These are phyloP conservation scores for Trichoderma reesei DNA, from an alignment of 495 filamentous ascomycete species.

Conservation along the genomic window DNA sequence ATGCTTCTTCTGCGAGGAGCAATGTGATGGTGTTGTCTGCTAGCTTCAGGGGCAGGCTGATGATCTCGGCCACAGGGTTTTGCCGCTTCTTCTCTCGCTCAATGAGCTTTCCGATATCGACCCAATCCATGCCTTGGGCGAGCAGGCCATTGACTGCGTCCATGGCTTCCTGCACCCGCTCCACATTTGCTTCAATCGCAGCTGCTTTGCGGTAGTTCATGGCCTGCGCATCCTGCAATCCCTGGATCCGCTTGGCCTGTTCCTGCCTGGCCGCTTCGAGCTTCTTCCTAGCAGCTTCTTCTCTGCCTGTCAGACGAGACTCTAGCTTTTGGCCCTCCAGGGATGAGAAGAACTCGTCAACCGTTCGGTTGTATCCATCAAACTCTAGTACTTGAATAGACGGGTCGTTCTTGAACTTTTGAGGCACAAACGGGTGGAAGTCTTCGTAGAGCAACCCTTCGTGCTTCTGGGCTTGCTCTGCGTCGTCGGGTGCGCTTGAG, in stretches of 20 bases:
- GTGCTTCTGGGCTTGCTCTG: slow-evolving; percentile 18
- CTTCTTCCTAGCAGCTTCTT: slow-evolving; percentile 70
- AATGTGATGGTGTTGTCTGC: slow-evolving; percentile 82
- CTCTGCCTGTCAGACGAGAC: slow-evolving; percentile 68
- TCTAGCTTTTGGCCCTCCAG: slow-evolving; percentile 89
- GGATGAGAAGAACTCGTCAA: slow-evolving; percentile 94
- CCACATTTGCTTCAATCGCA: slow-evolving; percentile 80
- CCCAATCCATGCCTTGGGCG: slow-evolving; percentile 94
- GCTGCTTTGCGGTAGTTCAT: slow-evolving; percentile 81
- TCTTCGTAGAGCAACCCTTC: slow-evolving; percentile 71
- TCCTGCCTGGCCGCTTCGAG: slow-evolving; percentile 71
- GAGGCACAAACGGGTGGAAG: slow-evolving; percentile 86
- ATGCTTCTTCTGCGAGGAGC: slow-evolving; percentile 58
- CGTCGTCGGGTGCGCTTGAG: slow-evolving; percentile 19
- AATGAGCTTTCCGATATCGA: slow-evolving; percentile 75
- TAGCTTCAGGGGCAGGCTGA: slow-evolving; percentile 80
- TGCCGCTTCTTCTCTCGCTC: slow-evolving; percentile 70
- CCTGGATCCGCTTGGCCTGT: slow-evolving; percentile 73
- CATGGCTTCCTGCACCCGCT: slow-evolving; percentile 84
- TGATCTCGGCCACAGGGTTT: slow-evolving; percentile 80
- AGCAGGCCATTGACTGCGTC: slow-evolving; percentile 83
- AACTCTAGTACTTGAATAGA: slow-evolving; percentile 58
- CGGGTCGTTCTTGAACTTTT: slow-evolving; percentile 65
- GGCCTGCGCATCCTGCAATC: slow-evolving; percentile 66
- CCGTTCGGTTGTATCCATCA: slow-evolving; percentile 80